These are phyloP conservation scores for Leccinum fibrillosum DNA, from an alignment of 768 basidiomycete genomes.

Conservation along the genomic window DNA sequence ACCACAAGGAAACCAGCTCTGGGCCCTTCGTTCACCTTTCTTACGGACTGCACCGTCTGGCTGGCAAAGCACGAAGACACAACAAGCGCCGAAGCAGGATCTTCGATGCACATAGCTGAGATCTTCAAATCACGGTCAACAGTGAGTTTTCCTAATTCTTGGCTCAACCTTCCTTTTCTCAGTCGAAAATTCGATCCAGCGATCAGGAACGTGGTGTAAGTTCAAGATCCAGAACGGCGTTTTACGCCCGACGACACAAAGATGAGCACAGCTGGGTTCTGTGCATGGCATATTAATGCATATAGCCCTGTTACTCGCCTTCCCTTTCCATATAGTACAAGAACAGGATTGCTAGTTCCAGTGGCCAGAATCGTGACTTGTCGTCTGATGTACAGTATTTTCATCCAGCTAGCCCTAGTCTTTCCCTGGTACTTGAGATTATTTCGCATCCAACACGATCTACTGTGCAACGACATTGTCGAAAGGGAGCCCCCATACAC, in stretches of 20 bases:
- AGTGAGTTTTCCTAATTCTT: constrained; percentile 23
- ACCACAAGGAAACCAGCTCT: constrained; percentile 63
- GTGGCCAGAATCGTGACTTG: neutral
- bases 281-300: neutral
- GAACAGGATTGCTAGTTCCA: neutral
- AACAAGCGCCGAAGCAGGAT: constrained; percentile 14
- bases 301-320: neutral
- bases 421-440: neutral
- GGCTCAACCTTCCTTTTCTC: neutral
- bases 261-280: neutral
- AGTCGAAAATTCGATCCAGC: constrained; percentile 22
- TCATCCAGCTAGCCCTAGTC: too few relatives aligned
- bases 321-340: neutral
- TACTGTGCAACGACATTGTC: too few relatives aligned
- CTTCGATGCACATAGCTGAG: constrained; percentile 35
- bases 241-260: constrained; percentile 11
- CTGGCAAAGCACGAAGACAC: constrained; percentile 34
- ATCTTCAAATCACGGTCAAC: constrained; percentile 42
- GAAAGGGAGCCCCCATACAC: too few relatives aligned
- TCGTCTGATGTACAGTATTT: neutral
- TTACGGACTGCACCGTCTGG: constrained; percentile 77
- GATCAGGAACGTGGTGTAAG: constrained; percentile 36
- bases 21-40: constrained; percentile 70
- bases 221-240: constrained; percentile 39
- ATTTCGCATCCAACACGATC: neutral